phyloP scores from a whole-genome alignment of 2,329 filamentous ascomycete species.

The Alternaria atra region DNA sequence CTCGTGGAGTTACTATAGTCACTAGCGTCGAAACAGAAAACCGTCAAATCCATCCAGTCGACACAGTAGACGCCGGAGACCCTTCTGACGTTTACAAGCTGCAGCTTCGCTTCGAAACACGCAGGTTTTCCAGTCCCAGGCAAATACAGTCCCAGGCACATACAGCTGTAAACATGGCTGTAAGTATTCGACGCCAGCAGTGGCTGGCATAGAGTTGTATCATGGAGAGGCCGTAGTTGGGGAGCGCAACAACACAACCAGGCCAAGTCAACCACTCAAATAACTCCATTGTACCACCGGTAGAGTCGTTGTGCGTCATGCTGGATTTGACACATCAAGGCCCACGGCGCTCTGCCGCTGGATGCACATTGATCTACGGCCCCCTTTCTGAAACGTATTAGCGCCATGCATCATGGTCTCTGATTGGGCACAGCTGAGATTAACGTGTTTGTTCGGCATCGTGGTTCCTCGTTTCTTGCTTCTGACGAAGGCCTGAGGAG shows the following conservation, averaged over 20 bases:
- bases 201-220: constrained; percentile 1
- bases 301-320: constrained; percentile 11
- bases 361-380: constrained; percentile 18
- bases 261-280: background rate
- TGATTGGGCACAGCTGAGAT: constrained; percentile 28
- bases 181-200: background rate
- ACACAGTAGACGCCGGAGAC: constrained; percentile 4
- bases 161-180: background rate
- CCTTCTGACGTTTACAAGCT: background rate
- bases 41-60: background rate
- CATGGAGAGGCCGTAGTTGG: background rate
- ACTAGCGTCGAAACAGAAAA: background rate
- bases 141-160: background rate
- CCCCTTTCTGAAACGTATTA: constrained; percentile 22
- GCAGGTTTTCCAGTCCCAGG: constrained; percentile 1
- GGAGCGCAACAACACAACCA: background rate
- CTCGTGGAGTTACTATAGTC: background rate
- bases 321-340: constrained; percentile 19
- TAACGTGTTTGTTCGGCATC: constrained; percentile 22
- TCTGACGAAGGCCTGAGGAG: constrained; percentile 12
- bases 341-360: constrained; percentile 22
- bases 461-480: constrained; percentile 18
- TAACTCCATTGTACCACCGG: background rate
- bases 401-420: background rate
- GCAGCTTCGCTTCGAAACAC: constrained; percentile 2